Evolutionary conservation across 257 asterid genomes (phyloP), one percentile per base, ranked within the genome.

Genomic region (Schizonepeta tenuifolia): DNA sequence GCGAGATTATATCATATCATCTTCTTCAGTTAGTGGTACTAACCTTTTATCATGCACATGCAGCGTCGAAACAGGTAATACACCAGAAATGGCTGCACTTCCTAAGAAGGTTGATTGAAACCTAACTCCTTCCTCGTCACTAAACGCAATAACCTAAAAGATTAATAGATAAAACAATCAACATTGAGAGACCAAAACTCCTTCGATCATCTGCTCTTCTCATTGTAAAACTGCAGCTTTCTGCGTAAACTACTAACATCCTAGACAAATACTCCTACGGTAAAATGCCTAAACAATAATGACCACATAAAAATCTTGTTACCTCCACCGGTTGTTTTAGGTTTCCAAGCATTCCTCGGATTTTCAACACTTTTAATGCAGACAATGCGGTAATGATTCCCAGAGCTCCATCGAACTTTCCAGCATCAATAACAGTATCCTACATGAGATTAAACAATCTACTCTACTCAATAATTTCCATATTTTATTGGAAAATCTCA

Each of bases 71-170:
- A 64, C 84, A 22, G 98, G 96, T 78, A 95, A 78, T 69, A 87
- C 84, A 78, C 98, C 99, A 74, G 99, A 96, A 84, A 92, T 87
- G 61, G 97, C 99, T 74, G 99, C 98, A 84, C 98, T 95, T 72
- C 99, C 99, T 80, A 95, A 81, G 86, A 92, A 95, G 70, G 99
- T 95, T 3, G 98, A 87, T 66, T 92, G 99, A 75, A 95, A 95
- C 83, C 98, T 86, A 44, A 92, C 99, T 80, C 99, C 98, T 83
- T 95, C 99, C 88, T 95, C 99, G 46, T 95, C 99, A 77, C 99
- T 88, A 73, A 95, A 95, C 44, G 99, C 98, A 74, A 95, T 86
- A 49, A 92, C 95, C 98, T 92, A 85, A 44, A 67, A 20, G 51
- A 53, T 61, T 14, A 60, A 72, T 35, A 55, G 26, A 63, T 65